Percentiles rank a stretch among this genome's conserved stretches.
These are phyloP conservation scores for Stevia rebaudiana DNA, from an alignment of 140 eudicot species.

Conservation along the genomic window DNA sequence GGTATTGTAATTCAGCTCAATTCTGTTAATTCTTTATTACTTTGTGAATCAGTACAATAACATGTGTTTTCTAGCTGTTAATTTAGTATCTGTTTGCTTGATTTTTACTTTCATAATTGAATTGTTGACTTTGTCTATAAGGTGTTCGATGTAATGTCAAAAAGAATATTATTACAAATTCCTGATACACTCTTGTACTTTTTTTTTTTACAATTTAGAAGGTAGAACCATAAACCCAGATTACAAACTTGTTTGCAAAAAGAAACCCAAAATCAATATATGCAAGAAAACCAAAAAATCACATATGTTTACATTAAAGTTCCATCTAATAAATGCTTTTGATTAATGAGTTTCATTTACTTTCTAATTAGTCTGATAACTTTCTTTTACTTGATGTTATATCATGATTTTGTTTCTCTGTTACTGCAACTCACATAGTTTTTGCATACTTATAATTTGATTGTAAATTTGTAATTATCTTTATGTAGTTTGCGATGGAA, in stretches of 20 bases:
- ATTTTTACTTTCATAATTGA: background rate
- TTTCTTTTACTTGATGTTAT: background rate
- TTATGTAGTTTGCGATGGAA: conserved; percentile 39
- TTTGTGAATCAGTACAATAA: background rate
- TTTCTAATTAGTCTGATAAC: background rate
- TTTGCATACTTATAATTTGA: background rate
- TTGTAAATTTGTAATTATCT: background rate
- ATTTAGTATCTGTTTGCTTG: background rate
- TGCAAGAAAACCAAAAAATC: background rate
- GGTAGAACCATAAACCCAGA: conserved; percentile 2
- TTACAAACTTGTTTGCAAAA: no score
- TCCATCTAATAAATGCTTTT: background rate
- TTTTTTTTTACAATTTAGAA: background rate
- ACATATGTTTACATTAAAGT: background rate
- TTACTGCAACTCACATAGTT: background rate
- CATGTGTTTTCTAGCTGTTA: background rate
- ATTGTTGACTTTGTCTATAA: background rate
- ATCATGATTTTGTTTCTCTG: conserved; percentile 7
- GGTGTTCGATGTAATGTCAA: conserved; percentile 19
- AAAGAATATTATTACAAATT: background rate
- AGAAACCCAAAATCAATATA: background rate
- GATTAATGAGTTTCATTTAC: background rate
- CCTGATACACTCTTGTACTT: background rate
- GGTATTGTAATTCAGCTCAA: background rate
- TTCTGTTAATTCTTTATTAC: background rate